Percentiles rank a stretch among this genome's conserved stretches.
Conservation (phyloP, 805 yeast species). For the Suhomyces sp. region DNA sequence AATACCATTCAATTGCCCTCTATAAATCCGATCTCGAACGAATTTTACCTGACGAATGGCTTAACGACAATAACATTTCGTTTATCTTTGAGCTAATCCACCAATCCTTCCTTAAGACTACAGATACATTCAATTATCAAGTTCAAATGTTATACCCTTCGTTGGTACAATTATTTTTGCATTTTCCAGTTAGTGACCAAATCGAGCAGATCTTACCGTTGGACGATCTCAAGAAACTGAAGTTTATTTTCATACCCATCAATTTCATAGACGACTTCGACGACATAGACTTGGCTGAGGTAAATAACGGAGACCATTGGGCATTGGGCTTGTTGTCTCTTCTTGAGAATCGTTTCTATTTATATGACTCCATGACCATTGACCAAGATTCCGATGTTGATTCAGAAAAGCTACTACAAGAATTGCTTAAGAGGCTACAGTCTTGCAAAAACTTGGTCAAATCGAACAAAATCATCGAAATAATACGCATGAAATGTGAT, state of each 20-base stretch:
- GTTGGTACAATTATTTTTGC: constrained; percentile 59
- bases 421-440: constrained; percentile 24
- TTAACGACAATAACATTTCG: constrained; percentile 67
- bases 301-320: constrained; percentile 79
- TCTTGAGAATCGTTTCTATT: constrained; percentile 46
- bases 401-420: constrained; percentile 25
- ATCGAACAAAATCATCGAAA: constrained; percentile 22
- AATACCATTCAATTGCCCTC: constrained; percentile 57
- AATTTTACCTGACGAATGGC: constrained; percentile 66
- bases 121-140: constrained; percentile 19
- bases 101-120: constrained; percentile 20
- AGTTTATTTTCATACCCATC: constrained; percentile 63
- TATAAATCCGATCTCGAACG: constrained; percentile 59
- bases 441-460: constrained; percentile 22
- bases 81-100: constrained; percentile 54
- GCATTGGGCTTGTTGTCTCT: constrained; percentile 56
- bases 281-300: constrained; percentile 46
- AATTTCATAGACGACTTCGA: constrained; percentile 52
- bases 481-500: constrained; percentile 42
- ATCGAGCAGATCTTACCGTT: constrained; percentile 35
- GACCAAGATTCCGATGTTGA: constrained; percentile 16
- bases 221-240: constrained; percentile 31
- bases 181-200: constrained; percentile 41
- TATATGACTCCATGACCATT: constrained; percentile 58
- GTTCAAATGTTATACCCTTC: constrained; percentile 52